Evolutionary conservation across 345 rosid genomes (phyloP), one percentile per base, ranked within the genome.

Genomic region (Psidium friedrichsthalianum): DNA sequence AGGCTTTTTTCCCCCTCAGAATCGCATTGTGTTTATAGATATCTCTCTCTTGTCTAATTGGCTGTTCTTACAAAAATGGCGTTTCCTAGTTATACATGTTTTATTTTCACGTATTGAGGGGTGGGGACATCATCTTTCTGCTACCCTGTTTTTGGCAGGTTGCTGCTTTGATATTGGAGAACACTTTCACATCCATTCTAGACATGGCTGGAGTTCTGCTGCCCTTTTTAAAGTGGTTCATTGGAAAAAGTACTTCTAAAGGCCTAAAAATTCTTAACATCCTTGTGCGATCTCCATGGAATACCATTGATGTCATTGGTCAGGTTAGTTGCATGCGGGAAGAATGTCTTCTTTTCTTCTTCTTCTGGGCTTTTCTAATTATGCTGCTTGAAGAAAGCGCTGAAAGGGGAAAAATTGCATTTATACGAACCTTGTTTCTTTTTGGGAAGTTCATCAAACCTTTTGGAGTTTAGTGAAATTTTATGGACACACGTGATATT

Each of bases 221-320:
- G 52, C 99, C 99, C 74, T 94, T 96, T 90, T 88, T 97, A 86
- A 97, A 93, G 95, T 96, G 97, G 98, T 94, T 97, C 91, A 96
- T 97, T 88, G 99, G 99, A 51, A 91, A 98, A 86, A 93, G 93
- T 85, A 90, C 92, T 86, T 85, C 98, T 51, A 96, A 94, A 90
- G 94, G 96, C 90, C 95, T 92, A 25, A 94, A 92, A 90, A 74
- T 95, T 92, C 95, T 97, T 85, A 97, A 97, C 88, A 95, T 92
- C 93, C 88, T 97, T 83, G 98, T 97, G 69, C 99, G 99, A 76
- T 96, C 99, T 85, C 99, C 99, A 25, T 97, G 99, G 99, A 95
- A 88, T 84, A 97, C 99, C 85, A 92, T 96, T 84, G 99, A 96
- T 55, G 89, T 94, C 24, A 84, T 95, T 86, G 94, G 95, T 74